Conservation (phyloP, 2,329 filamentous ascomycete species). For the Bipolaris sorokiniana region DNA sequence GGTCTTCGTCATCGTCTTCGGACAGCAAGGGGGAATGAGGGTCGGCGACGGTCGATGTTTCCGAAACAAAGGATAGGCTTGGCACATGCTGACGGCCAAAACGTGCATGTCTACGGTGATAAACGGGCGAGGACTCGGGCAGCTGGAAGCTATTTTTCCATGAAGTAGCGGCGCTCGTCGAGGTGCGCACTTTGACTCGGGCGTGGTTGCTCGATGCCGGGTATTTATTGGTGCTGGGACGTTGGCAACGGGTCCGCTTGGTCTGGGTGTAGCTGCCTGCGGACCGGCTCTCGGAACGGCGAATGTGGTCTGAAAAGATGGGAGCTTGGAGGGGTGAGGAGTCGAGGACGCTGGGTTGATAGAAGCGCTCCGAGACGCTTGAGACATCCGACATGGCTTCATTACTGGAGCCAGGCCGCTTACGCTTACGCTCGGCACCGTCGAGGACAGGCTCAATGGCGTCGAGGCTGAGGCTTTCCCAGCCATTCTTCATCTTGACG, state of each 20-base stretch:
- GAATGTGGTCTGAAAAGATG: conserved; percentile 83
- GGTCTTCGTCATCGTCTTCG: conserved; percentile 83
- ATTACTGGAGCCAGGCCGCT: conserved; percentile 68
- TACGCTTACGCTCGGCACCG: conserved; percentile 72
- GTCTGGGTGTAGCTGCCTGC: conserved; percentile 60
- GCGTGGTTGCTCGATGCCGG: conserved; percentile 63
- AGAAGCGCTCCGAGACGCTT: conserved; percentile 77
- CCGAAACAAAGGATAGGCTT: conserved; percentile 79
- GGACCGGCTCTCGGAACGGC: conserved; percentile 58
- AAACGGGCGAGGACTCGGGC: conserved; percentile 85
- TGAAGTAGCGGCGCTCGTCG: conserved; percentile 63
- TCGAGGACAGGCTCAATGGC: conserved; percentile 84
- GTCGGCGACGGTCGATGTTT: conserved; percentile 70
- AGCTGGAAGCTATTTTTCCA: conserved; percentile 82
- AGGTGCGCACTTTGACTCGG: conserved; percentile 68
- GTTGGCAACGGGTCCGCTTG: conserved; percentile 46
- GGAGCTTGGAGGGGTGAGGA: conserved; percentile 85
- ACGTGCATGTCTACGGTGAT: conserved; percentile 74
- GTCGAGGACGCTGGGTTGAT: conserved; percentile 71
- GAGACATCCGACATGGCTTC: conserved; percentile 87
- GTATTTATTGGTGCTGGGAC: conserved; percentile 33
- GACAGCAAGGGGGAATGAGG: conserved; percentile 64
- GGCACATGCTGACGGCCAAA: conserved; percentile 73
- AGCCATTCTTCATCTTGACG: conserved; percentile 96
- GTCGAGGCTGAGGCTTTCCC: conserved; percentile 87